Evolutionary conservation across 768 basidiomycete genomes (phyloP), one percentile per base, ranked within the genome.

Genomic region (Pisolithus marmoratus): DNA sequence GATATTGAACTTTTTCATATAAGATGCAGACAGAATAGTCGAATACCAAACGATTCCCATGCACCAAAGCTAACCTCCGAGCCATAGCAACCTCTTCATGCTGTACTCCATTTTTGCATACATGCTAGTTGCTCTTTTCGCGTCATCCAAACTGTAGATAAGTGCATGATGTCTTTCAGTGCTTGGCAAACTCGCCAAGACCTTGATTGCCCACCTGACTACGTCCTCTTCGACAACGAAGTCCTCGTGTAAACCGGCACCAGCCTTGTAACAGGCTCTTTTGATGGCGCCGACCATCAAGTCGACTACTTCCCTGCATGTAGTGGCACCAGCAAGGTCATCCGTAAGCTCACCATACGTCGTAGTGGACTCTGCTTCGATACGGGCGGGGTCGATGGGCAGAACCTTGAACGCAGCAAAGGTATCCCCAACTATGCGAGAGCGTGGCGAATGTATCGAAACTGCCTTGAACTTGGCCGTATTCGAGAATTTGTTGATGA

Each of bases 21-120:
- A 34, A 34, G 34, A 42, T 49, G 40, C 49, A 22, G 34, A 44
- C 23, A 44, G 7, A 29, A 57, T 53, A 54, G 49, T 37, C 46
- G 58, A 12, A 34, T 34, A 34, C 26, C 26, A 27, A 27, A 8
- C 26, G n/a, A 27, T 8, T 49, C 34, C 8, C 46, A 43, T 8
- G 47, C 27, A 38, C 29, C 31, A 24, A 44, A 24, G 24, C 55
- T 66, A 90, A 56, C 85, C 79, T 46, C 90, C 89, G 45, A 95
- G 69, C 93, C 93, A 95, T 53, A 95, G 69, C 63, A 95, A 71
- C 57, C 92, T 75, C 76, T 94, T 97, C 47, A 96, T 76, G 0
- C 90, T 90, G 65, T 95, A 92, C 63, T 96, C 94, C 82, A 95
- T 87, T 71, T 93, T 92, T 14, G 92, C 82, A 66, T 90, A 88